phyloP scores from a whole-genome alignment of 495 filamentous ascomycete species.

The Ascodesmis nigricans region DNA sequence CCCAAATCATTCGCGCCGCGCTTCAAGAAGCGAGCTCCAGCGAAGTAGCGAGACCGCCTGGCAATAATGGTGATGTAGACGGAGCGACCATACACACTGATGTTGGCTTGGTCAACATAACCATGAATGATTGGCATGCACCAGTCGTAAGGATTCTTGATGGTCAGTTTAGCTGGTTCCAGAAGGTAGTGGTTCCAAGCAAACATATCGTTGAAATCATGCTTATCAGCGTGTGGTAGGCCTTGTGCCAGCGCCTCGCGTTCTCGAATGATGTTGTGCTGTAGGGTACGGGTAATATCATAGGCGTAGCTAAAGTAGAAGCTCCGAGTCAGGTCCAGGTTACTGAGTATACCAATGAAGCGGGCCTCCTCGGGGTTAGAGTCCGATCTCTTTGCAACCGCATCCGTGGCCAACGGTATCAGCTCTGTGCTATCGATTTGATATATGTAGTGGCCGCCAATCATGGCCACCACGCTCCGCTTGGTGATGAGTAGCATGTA shows the following conservation, averaged over 20 bases:
- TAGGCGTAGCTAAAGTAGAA: slow-evolving; percentile 99
- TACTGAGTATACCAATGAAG: slow-evolving; percentile 71
- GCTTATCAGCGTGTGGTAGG: slow-evolving; percentile 30
- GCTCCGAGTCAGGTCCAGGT: slow-evolving; percentile 66
- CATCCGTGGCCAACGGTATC: slow-evolving; percentile 49
- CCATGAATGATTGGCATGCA: slow-evolving; percentile 91
- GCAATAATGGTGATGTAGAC: slow-evolving; percentile 89
- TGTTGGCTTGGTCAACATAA: slow-evolving; percentile 69
- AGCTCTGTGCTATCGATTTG: slow-evolving; percentile 91
- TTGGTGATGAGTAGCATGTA: slow-evolving; percentile 97
- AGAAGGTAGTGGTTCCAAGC: slow-evolving; percentile 91
- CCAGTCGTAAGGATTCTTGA: slow-evolving; percentile 80
- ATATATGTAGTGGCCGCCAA: slow-evolving; percentile 89
- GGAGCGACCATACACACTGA: slow-evolving; percentile 61
- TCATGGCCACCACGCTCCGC: slow-evolving; percentile 80
- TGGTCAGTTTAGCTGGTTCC: slow-evolving; percentile 40
- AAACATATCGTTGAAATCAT: slow-evolving; percentile 83
- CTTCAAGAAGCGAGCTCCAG: slow-evolving; percentile 84
- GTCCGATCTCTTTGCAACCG: slow-evolving; percentile 45
- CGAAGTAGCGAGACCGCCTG: slow-evolving; percentile 77
- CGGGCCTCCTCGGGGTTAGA: slow-evolving; percentile 70
- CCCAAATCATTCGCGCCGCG: slow-evolving; percentile 86
- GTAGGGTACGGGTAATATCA: slow-evolving; percentile 78
- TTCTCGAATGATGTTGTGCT: slow-evolving; percentile 77
- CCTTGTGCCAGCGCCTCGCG: slow-evolving; percentile 44